Conservation (phyloP, 2,329 filamentous ascomycete species). For the Colletotrichum sp. region DNA sequence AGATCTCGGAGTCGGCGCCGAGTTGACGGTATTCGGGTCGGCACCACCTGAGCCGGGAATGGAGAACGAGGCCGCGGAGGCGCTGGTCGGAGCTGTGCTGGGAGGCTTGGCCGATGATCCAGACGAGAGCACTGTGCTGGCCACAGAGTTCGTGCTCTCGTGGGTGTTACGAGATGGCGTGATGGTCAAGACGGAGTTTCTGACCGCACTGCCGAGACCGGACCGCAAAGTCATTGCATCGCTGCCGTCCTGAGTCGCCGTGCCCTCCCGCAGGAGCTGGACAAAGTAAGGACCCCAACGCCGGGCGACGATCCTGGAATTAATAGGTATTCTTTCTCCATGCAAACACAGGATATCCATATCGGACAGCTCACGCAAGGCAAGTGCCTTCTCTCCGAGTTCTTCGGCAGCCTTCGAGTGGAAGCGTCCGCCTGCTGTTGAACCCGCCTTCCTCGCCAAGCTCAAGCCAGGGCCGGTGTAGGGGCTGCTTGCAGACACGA, state of each 20-base stretch:
- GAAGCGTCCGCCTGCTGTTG: conserved; percentile 76
- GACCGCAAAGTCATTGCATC: conserved; percentile 80
- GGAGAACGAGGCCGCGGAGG: conserved; percentile 31
- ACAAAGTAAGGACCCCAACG: conserved; percentile 98
- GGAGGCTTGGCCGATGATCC: conserved; percentile 45
- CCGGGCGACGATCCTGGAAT: conserved; percentile 84
- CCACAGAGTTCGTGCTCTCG: conserved; percentile 52
- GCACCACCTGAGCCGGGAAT: conserved; percentile 29
- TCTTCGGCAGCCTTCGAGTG: conserved; percentile 83
- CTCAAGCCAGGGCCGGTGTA: conserved; percentile 63
- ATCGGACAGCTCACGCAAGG: conserved; percentile 84
- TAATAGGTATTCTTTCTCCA: conserved; percentile 91
- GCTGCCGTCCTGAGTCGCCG: conserved; percentile 71
- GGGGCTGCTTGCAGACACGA: conserved; percentile 80
- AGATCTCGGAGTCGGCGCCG: conserved; percentile 61
- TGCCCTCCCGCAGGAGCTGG: conserved; percentile 83
- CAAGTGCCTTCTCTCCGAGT: conserved; percentile 80
- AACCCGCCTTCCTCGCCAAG: conserved; percentile 63
- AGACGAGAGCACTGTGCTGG: conserved; percentile 45
- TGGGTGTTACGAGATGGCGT: conserved; percentile 67
- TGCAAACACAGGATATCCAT: conserved; percentile 96
- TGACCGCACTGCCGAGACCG: conserved; percentile 59
- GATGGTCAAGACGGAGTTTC: conserved; percentile 86
- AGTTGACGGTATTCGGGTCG: conserved; percentile 56
- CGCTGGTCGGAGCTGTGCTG: conserved; percentile 49